Evolutionary conservation across 2,329 filamentous ascomycete genomes (phyloP), one percentile per base, ranked within the genome.

Genomic region (Emydomyces testavorans): DNA sequence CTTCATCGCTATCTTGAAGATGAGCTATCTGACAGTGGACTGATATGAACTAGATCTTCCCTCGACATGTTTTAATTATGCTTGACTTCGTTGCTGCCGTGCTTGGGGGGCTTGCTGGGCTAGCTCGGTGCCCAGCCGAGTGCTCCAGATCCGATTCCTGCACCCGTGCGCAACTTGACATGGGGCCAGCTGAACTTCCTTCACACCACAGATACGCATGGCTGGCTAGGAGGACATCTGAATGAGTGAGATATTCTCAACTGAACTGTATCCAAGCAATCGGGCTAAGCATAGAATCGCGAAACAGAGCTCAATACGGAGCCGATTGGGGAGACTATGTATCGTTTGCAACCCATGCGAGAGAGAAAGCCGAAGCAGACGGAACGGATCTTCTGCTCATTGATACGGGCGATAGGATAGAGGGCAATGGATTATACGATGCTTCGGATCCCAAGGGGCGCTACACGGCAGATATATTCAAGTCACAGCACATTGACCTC

Each of bases 241-340:
- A 82, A 89, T 70, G 92, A 98, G 82, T 87, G 71, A 60, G 75
- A 60, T 23, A 16, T 45, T 16, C 13, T 20, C 10, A 21, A 37
- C 34, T 39, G 45, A 35, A 11, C 32, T 10, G 5, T 23, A 2
- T n/a, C 4, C 6, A 18, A n/a, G 26, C n/a, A 38, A 20, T 40
- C 4, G 29, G 48, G 4, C 34, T 31, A 16, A 28, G 36, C 1
- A 31, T 42, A 23, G 15, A 26, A 48, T 37, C 29, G 46, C 21
- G 15, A 43, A 29, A 47, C 23, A 40, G 44, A 34, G 38, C 46
- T 29, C 43, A 49, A 16, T 98, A 93, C 66, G 89, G 86, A 5
- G 90, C 87, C 39, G 92, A 98, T 28, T 96, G 92, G 88, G 92
- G 92, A 50, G 92, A 98, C 68, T 98, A 96, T 66, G 77, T 96